phyloP scores from a whole-genome alignment of 1,284 basidiomycete species.

The Irpex lacteus region DNA sequence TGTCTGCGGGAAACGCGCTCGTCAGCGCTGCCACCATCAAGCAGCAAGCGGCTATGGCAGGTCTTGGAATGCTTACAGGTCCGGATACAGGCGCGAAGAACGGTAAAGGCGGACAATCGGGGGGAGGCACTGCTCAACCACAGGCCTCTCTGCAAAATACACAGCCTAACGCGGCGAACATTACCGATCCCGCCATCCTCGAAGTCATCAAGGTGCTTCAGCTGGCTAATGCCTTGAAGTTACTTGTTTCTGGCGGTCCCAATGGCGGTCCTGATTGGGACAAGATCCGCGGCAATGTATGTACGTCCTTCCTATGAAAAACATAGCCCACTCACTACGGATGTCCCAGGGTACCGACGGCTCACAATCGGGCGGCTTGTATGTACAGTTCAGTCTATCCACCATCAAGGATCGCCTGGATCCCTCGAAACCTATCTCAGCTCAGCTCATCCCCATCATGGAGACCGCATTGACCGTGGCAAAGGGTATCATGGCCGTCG shows the following conservation, averaged over 20 bases:
- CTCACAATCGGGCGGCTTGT: neutral
- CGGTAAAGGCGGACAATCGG: neutral
- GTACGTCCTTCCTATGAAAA: neutral
- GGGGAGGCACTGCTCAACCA: neutral
- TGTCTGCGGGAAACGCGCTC: neutral
- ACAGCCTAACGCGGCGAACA: neutral
- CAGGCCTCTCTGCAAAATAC: neutral
- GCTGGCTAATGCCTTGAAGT: neutral
- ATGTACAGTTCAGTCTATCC: neutral
- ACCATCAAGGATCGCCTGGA: neutral
- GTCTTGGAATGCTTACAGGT: neutral
- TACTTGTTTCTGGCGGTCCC: neutral
- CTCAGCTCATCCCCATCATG: neutral
- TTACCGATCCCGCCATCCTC: neutral
- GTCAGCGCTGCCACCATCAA: neutral
- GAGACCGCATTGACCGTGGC: neutral
- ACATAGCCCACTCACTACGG: neutral
- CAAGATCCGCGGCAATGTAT: neutral
- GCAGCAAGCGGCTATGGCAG: neutral
- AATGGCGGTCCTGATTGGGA: neutral
- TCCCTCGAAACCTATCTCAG: neutral
- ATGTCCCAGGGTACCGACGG: neutral
- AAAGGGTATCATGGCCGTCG: neutral
- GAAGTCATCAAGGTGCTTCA: constrained; percentile 1
- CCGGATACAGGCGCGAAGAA: neutral